Percentiles rank a stretch among this genome's conserved stretches.
Evolutionary conservation across 2,329 filamentous ascomycete genomes (phyloP).

Genomic region (Dothideomycetes sp.): DNA sequence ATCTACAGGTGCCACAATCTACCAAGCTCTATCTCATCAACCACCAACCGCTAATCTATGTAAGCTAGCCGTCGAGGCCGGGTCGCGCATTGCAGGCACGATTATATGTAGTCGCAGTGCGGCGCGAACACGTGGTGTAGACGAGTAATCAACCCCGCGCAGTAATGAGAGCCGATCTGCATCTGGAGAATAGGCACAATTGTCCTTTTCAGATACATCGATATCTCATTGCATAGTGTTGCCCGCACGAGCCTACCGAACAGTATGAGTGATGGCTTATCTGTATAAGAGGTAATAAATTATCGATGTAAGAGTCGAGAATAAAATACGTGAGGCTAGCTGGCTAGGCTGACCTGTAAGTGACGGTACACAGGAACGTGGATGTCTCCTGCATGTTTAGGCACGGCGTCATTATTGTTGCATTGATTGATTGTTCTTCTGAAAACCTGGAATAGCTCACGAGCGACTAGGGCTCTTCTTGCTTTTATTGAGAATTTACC

Average conservation of each 20-base stretch:
- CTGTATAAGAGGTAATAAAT: constrained; percentile 2
- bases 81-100: constrained; percentile 2
- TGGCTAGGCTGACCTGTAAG: constrained; percentile 2
- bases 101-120: constrained; percentile 2
- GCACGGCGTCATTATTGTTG: background rate
- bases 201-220: background rate
- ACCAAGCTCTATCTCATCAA: constrained; percentile 4
- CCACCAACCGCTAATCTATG: constrained; percentile 2
- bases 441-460: too few species aligned
- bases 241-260: background rate
- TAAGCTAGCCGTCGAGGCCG: constrained; percentile 1
- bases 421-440: background rate
- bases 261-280: constrained; percentile 1
- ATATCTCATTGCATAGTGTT: background rate
- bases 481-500: too few species aligned
- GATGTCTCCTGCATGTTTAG: background rate
- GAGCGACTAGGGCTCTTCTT: too few species aligned
- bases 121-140: constrained; percentile 4
- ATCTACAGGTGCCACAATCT: background rate
- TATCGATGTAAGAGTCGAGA: background rate
- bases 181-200: background rate
- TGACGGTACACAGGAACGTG: constrained; percentile 1
- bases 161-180: background rate
- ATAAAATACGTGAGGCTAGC: constrained; percentile 4
- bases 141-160: constrained; percentile 2